Evolutionary conservation across 2,329 filamentous ascomycete species (phyloP).

Genomic region (Fusarium austroafricanum): DNA sequence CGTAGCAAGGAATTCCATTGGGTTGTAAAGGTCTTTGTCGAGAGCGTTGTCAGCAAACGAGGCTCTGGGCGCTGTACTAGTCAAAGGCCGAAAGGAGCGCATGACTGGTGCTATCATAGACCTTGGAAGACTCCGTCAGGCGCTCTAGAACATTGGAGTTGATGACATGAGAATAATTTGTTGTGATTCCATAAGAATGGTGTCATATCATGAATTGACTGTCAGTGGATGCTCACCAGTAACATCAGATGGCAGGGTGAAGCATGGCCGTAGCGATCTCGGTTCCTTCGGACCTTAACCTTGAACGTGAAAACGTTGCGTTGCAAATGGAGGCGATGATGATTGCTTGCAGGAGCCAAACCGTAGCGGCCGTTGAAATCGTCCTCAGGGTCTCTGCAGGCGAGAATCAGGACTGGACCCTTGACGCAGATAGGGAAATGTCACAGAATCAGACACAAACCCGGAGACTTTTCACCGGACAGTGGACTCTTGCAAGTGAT

Average conservation of each 20-base stretch:
- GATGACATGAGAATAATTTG: neutral
- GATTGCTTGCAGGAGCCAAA: conserved; percentile 1
- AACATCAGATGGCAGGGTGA: neutral
- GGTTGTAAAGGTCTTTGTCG: conserved; percentile 6
- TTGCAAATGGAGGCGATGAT: neutral
- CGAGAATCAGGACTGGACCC: conserved; percentile 14
- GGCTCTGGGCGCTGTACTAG: conserved; percentile 29
- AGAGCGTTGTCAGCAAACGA: conserved; percentile 19
- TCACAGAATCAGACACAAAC: conserved; percentile 31
- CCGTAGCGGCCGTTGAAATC: conserved; percentile 27
- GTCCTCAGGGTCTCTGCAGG: conserved; percentile 35
- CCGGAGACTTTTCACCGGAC: conserved; percentile 40
- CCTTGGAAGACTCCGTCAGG: conserved; percentile 14
- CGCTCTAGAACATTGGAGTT: conserved; percentile 3
- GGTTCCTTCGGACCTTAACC: conserved; percentile 31
- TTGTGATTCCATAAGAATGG: conserved; percentile 12
- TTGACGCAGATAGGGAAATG: conserved; percentile 22
- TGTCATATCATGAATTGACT: conserved; percentile 25
- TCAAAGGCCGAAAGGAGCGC: neutral
- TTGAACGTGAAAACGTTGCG: conserved; percentile 1
- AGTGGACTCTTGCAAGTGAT: conserved; percentile 3
- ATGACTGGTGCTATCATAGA: conserved; percentile 13
- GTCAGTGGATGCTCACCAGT: conserved; percentile 5
- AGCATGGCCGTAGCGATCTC: conserved; percentile 25
- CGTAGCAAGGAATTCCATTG: conserved; percentile 21